Percentiles rank a stretch among this genome's conserved stretches.
Conservation (phyloP, 768 basidiomycete species). For the Lentinula sp. region DNA sequence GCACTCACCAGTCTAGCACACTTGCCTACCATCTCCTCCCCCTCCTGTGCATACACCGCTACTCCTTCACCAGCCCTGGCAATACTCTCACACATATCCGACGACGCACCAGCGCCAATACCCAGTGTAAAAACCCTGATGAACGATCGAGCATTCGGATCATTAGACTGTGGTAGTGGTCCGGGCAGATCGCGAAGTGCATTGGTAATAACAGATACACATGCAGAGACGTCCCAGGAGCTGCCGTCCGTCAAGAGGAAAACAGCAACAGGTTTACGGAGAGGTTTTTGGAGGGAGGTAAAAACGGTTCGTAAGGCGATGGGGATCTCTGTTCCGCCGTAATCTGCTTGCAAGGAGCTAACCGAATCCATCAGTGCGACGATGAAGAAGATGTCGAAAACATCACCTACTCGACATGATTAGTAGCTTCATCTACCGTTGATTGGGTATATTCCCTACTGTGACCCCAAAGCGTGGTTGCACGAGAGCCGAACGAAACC, state of each 20-base stretch:
- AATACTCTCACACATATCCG: slow-evolving; percentile 11
- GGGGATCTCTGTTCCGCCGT: slow-evolving; percentile 11
- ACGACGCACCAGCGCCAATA: slow-evolving; percentile 8
- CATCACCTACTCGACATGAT: not conserved
- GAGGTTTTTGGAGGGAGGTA: not conserved
- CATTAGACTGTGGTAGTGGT: not conserved
- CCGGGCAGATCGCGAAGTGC: not conserved
- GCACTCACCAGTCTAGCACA: slow-evolving; percentile 4
- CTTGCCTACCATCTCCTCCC: slow-evolving; percentile 4
- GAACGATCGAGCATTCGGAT: not conserved
- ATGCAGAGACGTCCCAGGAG: slow-evolving; percentile 3
- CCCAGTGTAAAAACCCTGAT: slow-evolving; percentile 11
- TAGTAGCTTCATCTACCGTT: not conserved
- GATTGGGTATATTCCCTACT: not conserved
- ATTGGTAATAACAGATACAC: not conserved
- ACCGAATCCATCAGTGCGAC: not conserved
- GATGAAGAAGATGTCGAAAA: not conserved
- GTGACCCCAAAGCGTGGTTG: no score
- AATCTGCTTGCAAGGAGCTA: not conserved
- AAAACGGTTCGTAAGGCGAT: slow-evolving; percentile 1
- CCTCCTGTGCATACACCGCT: not conserved
- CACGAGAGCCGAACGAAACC: no score
- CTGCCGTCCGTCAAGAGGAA: slow-evolving; percentile 12
- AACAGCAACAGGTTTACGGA: slow-evolving; percentile 2
- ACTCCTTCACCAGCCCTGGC: slow-evolving; percentile 7